Percentiles rank a stretch among this genome's conserved stretches.
phyloP scores from a whole-genome alignment of 108 stramenopile species.

The Licmophora abbreviata region DNA sequence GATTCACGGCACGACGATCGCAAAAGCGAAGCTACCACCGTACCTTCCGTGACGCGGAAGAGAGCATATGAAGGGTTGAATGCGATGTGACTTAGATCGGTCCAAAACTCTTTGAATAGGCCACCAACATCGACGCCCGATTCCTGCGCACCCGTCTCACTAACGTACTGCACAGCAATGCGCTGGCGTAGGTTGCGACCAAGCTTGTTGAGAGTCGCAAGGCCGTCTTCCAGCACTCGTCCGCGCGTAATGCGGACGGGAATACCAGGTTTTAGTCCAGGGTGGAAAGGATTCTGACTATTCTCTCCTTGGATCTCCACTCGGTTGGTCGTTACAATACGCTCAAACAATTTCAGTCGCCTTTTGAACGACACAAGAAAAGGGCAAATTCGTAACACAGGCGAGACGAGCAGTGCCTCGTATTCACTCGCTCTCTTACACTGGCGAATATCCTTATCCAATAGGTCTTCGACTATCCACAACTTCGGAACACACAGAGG shows the following conservation, averaged over 20 bases:
- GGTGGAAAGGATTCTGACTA: slow-evolving; percentile 32
- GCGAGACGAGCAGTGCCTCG: slow-evolving; percentile 37
- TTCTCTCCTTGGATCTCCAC: slow-evolving; percentile 45
- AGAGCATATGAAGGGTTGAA: slow-evolving; percentile 91
- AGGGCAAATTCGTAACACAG: slow-evolving; percentile 72
- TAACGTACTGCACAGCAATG: slow-evolving; percentile 69
- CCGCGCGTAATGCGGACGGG: slow-evolving; percentile 75
- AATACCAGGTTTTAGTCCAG: slow-evolving; percentile 56
- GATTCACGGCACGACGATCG: background rate
- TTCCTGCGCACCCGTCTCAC: slow-evolving; percentile 73
- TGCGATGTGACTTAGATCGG: slow-evolving; percentile 75
- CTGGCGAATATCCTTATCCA: slow-evolving; percentile 53
- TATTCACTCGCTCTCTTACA: slow-evolving; percentile 64
- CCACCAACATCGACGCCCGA: slow-evolving; percentile 96
- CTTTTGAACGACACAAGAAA: slow-evolving; percentile 84
- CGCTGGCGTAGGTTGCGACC: slow-evolving; percentile 74
- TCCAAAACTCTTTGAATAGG: slow-evolving; percentile 97
- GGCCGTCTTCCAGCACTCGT: slow-evolving; percentile 79
- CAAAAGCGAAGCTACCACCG: slow-evolving; percentile 3
- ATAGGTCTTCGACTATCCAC: slow-evolving; percentile 71
- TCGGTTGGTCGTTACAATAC: slow-evolving; percentile 62
- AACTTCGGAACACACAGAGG: slow-evolving; percentile 73
- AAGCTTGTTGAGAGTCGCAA: slow-evolving; percentile 71
- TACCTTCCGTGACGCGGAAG: slow-evolving; percentile 81
- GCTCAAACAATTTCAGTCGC: slow-evolving; percentile 76